A percentile compares a stretch with the other conserved stretches of the same genome.
phyloP scores from a whole-genome alignment of 2,329 filamentous ascomycete species.

The Aspergillaceae sp. region DNA sequence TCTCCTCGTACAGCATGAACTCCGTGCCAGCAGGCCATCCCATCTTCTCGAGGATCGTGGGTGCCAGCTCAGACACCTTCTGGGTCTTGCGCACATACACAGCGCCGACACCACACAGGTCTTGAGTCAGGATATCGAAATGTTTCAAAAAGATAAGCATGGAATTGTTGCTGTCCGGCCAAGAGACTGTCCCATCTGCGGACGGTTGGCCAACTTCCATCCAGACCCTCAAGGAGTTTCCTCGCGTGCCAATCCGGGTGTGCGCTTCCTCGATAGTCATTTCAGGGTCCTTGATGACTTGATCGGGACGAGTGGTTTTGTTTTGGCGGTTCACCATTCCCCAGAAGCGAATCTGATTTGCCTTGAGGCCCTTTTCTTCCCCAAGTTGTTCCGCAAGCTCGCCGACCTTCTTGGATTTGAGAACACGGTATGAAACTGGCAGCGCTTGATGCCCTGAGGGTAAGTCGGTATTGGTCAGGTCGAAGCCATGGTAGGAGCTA shows the following conservation, averaged over 20 bases:
- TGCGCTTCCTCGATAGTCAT: conserved; percentile 71
- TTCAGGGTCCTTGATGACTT: conserved; percentile 67
- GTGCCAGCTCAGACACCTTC: conserved; percentile 75
- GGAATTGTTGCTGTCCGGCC: conserved; percentile 48
- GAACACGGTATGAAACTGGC: conserved; percentile 63
- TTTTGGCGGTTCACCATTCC: conserved; percentile 98
- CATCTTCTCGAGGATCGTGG: conserved; percentile 73
- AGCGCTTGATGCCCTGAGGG: conserved; percentile 56
- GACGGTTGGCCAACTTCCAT: conserved; percentile 67
- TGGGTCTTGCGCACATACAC: conserved; percentile 81
- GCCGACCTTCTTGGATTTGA: conserved; percentile 64
- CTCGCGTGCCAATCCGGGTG: conserved; percentile 60
- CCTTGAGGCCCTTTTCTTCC: conserved; percentile 58
- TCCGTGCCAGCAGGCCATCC: conserved; percentile 70
- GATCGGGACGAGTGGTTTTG: conserved; percentile 86
- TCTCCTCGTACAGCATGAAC: conserved; percentile 82
- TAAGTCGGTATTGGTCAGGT: conserved; percentile 63
- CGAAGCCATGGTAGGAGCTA: conserved; percentile 70
- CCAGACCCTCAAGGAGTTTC: conserved; percentile 67
- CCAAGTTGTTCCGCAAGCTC: conserved; percentile 67
- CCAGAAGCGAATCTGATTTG: conserved; percentile 73
- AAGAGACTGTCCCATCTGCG: conserved; percentile 62
- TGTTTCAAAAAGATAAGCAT: conserved; percentile 89
- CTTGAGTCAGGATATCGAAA: conserved; percentile 72
- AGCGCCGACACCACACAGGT: conserved; percentile 66